phyloP scores from a whole-genome alignment of 2,329 filamentous ascomycete genomes.

The Diplodia sapinea region DNA sequence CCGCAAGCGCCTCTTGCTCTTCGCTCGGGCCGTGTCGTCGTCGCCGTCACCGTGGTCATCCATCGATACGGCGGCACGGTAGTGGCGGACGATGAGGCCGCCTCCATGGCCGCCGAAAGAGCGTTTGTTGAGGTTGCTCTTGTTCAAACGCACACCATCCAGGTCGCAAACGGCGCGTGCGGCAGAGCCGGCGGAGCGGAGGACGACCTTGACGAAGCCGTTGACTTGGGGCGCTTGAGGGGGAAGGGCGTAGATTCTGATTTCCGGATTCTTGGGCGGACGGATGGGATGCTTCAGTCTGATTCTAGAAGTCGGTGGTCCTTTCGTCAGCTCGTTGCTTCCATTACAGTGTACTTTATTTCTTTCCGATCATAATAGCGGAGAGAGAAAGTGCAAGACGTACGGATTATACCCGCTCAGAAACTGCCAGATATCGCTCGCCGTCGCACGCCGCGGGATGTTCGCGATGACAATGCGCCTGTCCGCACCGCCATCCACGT shows the following conservation, averaged over 20 bases:
- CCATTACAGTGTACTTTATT: not conserved
- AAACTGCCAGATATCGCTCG: not conserved
- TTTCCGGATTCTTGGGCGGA: constrained; percentile 10
- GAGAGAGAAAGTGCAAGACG: not conserved
- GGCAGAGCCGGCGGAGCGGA: not conserved
- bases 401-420: constrained; percentile 1
- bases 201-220: constrained; percentile 7
- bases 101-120: no score
- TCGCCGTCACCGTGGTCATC: not conserved
- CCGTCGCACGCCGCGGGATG: not conserved
- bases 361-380: not conserved
- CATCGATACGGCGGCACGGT: not conserved
- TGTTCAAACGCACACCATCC: not conserved
- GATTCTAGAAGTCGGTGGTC: not conserved
- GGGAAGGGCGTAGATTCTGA: constrained; percentile 11
- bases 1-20: not conserved
- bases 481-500: not conserved
- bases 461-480: constrained; percentile 24
- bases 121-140: not conserved
- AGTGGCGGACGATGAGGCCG: constrained; percentile 11
- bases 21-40: not conserved
- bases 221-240: not conserved
- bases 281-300: constrained; percentile 15
- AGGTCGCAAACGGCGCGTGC: constrained; percentile 2
- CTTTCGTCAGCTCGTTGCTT: not conserved